Evolutionary conservation across 148 eudicot genomes (phyloP).

Genomic region (Cornus kousa): DNA sequence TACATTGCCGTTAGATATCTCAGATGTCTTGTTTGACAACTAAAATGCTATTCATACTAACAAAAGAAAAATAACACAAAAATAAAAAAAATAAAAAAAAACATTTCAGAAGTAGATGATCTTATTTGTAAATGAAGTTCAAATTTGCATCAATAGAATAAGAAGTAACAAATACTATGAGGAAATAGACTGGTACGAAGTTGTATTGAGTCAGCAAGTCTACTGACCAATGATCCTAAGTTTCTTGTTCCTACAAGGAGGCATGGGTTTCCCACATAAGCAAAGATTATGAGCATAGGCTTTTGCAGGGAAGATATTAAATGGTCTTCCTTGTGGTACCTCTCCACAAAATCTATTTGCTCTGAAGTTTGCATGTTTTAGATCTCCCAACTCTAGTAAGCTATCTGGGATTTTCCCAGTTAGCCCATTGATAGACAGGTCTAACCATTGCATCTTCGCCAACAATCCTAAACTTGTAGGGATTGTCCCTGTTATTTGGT

Average conservation of each 20-base stretch:
- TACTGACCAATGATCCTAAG: slow-evolving; percentile 25
- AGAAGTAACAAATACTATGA: neutral
- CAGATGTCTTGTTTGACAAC: neutral
- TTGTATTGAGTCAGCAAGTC: slow-evolving; percentile 29
- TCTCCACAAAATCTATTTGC: slow-evolving; percentile 69
- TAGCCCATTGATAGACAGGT: slow-evolving; percentile 62
- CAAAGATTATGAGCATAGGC: slow-evolving; percentile 70
- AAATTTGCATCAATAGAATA: neutral
- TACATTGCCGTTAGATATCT: too few species aligned
- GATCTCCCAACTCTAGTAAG: slow-evolving; percentile 43
- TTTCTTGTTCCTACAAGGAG: slow-evolving; percentile 42
- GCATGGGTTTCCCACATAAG: slow-evolving; percentile 82
- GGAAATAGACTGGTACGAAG: neutral
- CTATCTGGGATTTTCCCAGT: slow-evolving; percentile 59
- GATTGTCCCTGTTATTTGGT: slow-evolving; percentile 62
- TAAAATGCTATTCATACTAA: too few species aligned
- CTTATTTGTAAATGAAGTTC: neutral
- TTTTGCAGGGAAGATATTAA: slow-evolving; percentile 32
- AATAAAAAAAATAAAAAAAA: too few species aligned
- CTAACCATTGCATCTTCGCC: slow-evolving; percentile 68
- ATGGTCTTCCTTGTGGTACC: slow-evolving; percentile 75
- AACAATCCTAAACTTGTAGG: slow-evolving; percentile 59
- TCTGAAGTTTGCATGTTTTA: slow-evolving; percentile 66
- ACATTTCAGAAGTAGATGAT: neutral
- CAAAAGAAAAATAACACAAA: neutral